These are phyloP conservation scores for Citrullus colocynthis DNA, from an alignment of 306 rosid species.

Conservation along the genomic window DNA sequence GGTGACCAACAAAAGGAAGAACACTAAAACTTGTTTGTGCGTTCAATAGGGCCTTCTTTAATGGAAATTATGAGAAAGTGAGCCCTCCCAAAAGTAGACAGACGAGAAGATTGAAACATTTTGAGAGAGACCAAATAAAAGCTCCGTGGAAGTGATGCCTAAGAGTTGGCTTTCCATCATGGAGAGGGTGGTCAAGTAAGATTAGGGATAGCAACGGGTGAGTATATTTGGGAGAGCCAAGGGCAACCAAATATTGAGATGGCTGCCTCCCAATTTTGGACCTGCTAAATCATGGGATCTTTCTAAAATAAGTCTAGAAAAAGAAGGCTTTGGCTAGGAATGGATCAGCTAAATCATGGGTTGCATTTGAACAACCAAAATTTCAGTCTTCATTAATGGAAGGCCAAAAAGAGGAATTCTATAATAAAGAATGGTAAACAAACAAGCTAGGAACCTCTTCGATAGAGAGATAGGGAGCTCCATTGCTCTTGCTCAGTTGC, in stretches of 20 bases:
- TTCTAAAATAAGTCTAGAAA: no score
- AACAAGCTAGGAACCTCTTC: no score
- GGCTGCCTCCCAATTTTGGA: no score
- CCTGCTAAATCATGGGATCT: no score
- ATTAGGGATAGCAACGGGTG: no score
- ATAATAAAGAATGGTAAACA: background rate
- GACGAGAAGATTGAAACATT: background rate
- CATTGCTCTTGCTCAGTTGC: no score
- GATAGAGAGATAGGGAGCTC: no score
- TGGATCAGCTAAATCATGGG: no score
- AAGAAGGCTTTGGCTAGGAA: no score
- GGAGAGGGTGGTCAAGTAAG: background rate
- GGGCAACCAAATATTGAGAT: no score
- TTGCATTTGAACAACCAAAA: background rate
- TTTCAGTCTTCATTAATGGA: background rate
- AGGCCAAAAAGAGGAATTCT: background rate
- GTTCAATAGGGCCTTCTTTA: background rate
- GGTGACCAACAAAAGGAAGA: background rate
- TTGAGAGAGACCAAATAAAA: background rate
- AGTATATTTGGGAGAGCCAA: no score
- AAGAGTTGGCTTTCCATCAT: background rate
- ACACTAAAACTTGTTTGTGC: background rate
- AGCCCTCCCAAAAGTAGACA: background rate
- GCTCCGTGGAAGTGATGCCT: background rate
- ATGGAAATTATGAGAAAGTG: background rate